Conservation (phyloP, 129 eudicot species). For the Sambucus nigra region DNA sequence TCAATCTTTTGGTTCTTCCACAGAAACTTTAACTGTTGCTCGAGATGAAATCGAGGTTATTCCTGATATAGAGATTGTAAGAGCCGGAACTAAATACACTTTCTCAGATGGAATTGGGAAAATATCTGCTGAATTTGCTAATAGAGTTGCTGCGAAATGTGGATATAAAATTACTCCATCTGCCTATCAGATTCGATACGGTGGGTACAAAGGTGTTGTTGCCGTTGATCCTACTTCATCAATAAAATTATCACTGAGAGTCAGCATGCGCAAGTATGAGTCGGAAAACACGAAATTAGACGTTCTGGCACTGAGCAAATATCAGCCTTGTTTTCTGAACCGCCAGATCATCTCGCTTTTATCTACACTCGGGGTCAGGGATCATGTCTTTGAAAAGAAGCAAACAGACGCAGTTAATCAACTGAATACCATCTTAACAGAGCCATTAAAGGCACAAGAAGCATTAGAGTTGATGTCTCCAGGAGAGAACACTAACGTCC, state of each 20-base stretch:
- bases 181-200: constrained; percentile 71
- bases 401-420: constrained; percentile 60
- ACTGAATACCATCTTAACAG: constrained; percentile 44
- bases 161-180: constrained; percentile 48
- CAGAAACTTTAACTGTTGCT: constrained; percentile 55
- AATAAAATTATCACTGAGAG: constrained; percentile 48
- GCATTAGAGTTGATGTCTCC: constrained; percentile 81
- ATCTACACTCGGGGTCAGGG: constrained; percentile 66
- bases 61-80: constrained; percentile 30
- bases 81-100: constrained; percentile 23
- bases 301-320: constrained; percentile 57
- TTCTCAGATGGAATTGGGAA: constrained; percentile 94
- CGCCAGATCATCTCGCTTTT: constrained; percentile 71
- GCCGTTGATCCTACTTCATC: constrained; percentile 63
- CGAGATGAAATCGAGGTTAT: constrained; percentile 44
- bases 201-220: constrained; percentile 84
- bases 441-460: constrained; percentile 56
- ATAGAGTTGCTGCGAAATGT: constrained; percentile 48
- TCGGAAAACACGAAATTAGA: constrained; percentile 55
- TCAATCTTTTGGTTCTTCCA: constrained; percentile 78
- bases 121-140: constrained; percentile 62
- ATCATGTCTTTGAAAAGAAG: constrained; percentile 51
- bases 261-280: constrained; percentile 64
- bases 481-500: constrained; percentile 64
- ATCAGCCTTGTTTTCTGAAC: constrained; percentile 71